Evolutionary conservation across 352 stramenopile genomes (phyloP).

Genomic region (Aphanomyces euteiches): DNA sequence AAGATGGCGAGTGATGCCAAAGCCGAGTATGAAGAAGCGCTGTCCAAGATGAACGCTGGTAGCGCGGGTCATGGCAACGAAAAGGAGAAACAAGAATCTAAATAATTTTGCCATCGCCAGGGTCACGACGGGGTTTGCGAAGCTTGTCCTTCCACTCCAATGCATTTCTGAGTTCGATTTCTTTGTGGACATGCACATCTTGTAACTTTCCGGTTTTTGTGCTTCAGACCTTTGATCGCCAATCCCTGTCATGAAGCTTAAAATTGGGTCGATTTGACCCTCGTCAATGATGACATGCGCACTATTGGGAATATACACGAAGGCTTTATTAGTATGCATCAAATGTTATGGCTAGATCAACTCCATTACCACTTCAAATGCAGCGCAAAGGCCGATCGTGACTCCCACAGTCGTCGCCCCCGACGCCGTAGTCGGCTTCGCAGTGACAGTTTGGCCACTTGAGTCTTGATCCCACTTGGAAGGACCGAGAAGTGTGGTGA

Average conservation of each 20-base stretch:
- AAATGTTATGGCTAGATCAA: neutral
- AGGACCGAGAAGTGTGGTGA: neutral
- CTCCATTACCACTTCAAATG: neutral
- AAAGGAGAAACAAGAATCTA: conserved; percentile 3
- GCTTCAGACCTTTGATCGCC: too few relatives aligned
- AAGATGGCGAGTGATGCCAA: conserved; percentile 85
- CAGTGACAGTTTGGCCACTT: neutral
- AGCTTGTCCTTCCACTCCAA: too few relatives aligned
- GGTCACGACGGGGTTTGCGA: too few relatives aligned
- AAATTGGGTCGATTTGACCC: too few relatives aligned
- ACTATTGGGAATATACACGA: too few relatives aligned
- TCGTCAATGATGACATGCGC: too few relatives aligned
- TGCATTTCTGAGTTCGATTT: too few relatives aligned
- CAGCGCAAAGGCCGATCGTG: neutral
- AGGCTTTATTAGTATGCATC: neutral
- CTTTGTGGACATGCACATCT: too few relatives aligned
- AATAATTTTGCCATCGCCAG: too few relatives aligned
- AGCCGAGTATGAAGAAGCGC: conserved; percentile 82
- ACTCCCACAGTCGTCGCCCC: neutral
- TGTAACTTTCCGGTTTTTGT: too few relatives aligned
- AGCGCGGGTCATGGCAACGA: conserved; percentile 12
- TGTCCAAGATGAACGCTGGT: conserved; percentile 76
- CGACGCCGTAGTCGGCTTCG: neutral
- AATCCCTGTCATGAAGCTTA: too few relatives aligned
- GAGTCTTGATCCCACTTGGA: neutral